Evolutionary conservation across 2,329 filamentous ascomycete species (phyloP).

Genomic region (Aureobasidium mangrovei): DNA sequence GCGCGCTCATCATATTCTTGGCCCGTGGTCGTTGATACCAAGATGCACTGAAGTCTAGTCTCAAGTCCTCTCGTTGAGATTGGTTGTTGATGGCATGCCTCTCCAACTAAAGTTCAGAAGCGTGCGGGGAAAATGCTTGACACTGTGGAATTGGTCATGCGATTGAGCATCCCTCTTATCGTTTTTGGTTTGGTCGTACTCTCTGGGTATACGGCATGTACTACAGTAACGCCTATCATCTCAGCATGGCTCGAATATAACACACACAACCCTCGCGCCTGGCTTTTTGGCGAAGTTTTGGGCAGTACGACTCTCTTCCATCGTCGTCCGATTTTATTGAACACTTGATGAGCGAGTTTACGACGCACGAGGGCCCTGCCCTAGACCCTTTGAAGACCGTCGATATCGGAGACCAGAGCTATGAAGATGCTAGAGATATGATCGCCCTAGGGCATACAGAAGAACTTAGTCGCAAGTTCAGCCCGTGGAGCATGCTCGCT

Average conservation of each 20-base stretch:
- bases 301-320: background rate
- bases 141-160: conserved; percentile 11
- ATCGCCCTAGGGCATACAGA: conserved; percentile 36
- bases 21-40: conserved; percentile 5
- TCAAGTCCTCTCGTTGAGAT: background rate
- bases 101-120: background rate
- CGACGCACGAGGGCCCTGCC: background rate
- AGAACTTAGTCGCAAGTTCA: conserved; percentile 41
- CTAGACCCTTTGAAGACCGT: background rate
- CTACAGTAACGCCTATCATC: conserved; percentile 10
- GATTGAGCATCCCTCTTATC: conserved; percentile 10
- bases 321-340: background rate
- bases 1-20: background rate
- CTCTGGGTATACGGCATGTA: background rate
- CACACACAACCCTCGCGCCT: background rate
- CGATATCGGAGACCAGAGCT: conserved; percentile 2
- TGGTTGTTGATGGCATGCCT: background rate
- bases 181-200: background rate
- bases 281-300: background rate
- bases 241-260: background rate
- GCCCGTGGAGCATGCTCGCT: conserved; percentile 48
- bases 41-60: background rate
- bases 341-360: background rate
- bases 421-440: conserved; percentile 32
- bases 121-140: conserved; percentile 6